Evolutionary conservation across 306 rosid species (phyloP), one percentile per base, ranked within the genome.

Genomic region (Ammopiptanthus mongolicus): DNA sequence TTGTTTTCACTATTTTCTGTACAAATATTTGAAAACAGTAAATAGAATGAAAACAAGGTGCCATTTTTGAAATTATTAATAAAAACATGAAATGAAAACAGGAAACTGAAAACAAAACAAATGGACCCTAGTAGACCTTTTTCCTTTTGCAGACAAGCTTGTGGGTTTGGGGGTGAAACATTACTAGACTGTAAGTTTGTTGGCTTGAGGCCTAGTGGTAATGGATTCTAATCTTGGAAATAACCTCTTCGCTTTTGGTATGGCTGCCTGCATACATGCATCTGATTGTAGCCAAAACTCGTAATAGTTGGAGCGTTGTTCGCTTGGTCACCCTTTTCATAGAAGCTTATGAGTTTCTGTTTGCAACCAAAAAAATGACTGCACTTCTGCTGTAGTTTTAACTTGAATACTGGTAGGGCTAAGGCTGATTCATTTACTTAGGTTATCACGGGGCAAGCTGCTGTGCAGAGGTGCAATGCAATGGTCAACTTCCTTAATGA

Each of bases 381-480:
- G 34, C 41, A 21, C 12, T 48, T 14, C 17, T 19, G 41, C 5
- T 17, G 4, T 3, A 3, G 6, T 6, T 14, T n/a, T 6, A 11
- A 18, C 9, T n/a, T 2, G 19, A 48, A 15, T 48, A 18, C 22
- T 48, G 21, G 8, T 23, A 8, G 52, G 61, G 22, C 51, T 29
- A 33, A 48, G 21, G 39, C 52, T 63, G 15, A 71, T 70, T 9
- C 19, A 9, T 69, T 82, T 63, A 17, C 6, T 52, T 80, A 90
- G 96, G 91, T 90, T 57, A 86, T 90, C 76, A 62, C 33, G 4
- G 86, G 88, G 57, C 93, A 88, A 80, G 93, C 93, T 34, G 63
- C 87, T 1, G 93, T 90, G 31, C 91, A 88, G 62, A 83, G 91
- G 86, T 88, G 96, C 85, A 88, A 81, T 62, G 93, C 90, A 7